A percentile compares a stretch with the other conserved stretches of the same genome.
phyloP scores from a whole-genome alignment of 192 early-diverging fungal species.

The Coemansia sp. region DNA sequence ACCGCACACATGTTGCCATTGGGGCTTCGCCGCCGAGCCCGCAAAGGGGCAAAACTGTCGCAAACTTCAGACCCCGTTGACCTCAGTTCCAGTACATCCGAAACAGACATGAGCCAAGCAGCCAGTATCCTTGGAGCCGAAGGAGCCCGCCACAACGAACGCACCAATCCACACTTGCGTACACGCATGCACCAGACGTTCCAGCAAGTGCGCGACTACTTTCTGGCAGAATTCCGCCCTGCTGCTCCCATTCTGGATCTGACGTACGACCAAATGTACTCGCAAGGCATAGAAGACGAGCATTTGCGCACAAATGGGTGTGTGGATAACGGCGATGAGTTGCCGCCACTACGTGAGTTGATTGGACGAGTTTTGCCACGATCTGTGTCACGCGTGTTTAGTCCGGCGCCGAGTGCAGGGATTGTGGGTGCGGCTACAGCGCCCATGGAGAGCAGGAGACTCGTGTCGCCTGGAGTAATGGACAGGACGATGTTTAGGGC shows the following conservation, averaged over 20 bases:
- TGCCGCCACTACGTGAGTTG: constrained; percentile 35
- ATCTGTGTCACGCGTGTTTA: constrained; percentile 27
- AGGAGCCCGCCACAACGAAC: constrained; percentile 2
- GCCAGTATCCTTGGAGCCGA: constrained; percentile 28
- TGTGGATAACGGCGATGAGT: constrained; percentile 29
- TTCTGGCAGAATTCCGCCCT: constrained; percentile 42
- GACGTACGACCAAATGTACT: constrained; percentile 45
- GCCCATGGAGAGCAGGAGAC: background rate
- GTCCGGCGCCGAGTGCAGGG: background rate
- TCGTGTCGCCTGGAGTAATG: background rate
- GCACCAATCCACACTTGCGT: background rate
- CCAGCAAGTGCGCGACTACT: constrained; percentile 44
- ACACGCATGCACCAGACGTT: constrained; percentile 13
- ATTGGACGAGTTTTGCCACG: constrained; percentile 34
- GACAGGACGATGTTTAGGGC: background rate
- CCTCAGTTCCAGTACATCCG: background rate
- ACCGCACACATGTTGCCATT: background rate
- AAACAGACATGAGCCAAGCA: constrained; percentile 8
- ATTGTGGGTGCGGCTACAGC: constrained; percentile 3
- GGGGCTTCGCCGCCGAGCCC: constrained; percentile 12
- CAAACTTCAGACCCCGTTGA: background rate
- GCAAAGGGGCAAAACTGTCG: background rate
- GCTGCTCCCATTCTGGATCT: constrained; percentile 49
- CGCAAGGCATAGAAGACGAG: constrained; percentile 26
- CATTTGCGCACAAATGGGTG: background rate